Evolutionary conservation across 2,329 filamentous ascomycete species (phyloP), one percentile per base, ranked within the genome.

Genomic region (Penicillium expansum): DNA sequence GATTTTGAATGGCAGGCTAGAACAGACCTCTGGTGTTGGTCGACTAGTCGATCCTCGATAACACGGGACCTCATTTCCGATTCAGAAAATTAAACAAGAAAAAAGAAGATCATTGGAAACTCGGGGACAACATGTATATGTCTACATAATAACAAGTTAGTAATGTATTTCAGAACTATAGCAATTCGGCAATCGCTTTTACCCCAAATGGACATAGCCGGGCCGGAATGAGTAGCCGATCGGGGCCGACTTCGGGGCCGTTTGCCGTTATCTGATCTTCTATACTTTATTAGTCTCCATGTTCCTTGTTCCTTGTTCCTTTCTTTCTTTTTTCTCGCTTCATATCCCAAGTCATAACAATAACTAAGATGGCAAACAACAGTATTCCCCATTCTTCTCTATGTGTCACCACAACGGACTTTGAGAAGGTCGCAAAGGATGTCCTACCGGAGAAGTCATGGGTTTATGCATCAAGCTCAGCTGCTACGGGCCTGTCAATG

Each of bases 381-480:
- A 57, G 8, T 22, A 49, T 20, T 27, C 57, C 48, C 24, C 52
- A 52, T 29, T 32, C 29, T 41, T 37, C 57, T 48, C 52, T 62
- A 2, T 58, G 57, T 32, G 60, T 62, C 9, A 52, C 49, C 4
- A 37, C 57, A 1, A 27, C 55, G 11, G 59, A 62, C 37, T 63
- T 62, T 16, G 59, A 62, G 24, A 56, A 59, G 16, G 57, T 58
- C 18, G 59, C 57, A 14, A 63, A 60, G 29, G 24, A 56, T 22
- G 52, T 59, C 13, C 57, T 64, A 0, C 43, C 58, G 2, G 51
- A 63, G 22, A 64, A 63, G 22, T 56, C 60, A 43, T 64, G 60
- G 62, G 58, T 63, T 11, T 63, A 62, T 48, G 56, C 38, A 18
- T 64, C 62, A 11, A 63, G 60, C 38, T 62, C 60, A 18, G 62